phyloP scores from a whole-genome alignment of 768 basidiomycete species.

The Mycena pura region DNA sequence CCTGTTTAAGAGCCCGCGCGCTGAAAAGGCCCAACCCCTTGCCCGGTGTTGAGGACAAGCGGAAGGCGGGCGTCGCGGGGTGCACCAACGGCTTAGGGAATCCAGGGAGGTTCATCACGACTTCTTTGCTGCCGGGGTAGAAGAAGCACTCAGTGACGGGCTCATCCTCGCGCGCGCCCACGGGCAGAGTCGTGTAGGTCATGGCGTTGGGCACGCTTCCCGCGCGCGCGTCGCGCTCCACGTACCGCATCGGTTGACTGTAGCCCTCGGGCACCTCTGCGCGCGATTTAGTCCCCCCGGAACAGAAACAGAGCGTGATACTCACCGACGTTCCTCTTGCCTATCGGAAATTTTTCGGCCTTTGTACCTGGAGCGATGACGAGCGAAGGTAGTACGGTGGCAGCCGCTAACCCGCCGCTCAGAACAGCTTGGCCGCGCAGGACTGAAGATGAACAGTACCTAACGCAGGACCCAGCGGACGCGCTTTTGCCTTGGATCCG shows the following conservation, averaged over 20 bases:
- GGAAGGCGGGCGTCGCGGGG: constrained; percentile 1
- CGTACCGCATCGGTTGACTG: too few relatives aligned
- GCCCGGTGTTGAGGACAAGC: constrained; percentile 13
- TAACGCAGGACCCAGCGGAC: not conserved
- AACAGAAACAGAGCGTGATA: too few relatives aligned
- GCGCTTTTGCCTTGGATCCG: constrained; percentile 21
- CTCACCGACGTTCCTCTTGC: not conserved
- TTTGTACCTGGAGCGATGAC: not conserved
- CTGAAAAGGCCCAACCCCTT: constrained; percentile 41
- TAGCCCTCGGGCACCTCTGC: not conserved
- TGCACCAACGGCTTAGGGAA: constrained; percentile 23
- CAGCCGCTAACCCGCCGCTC: not conserved
- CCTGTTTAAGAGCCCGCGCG: constrained; percentile 32
- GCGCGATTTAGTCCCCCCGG: too few relatives aligned
- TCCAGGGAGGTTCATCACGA: constrained; percentile 11
- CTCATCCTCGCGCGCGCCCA: not conserved
- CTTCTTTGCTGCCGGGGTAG: not conserved
- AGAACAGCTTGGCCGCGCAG: not conserved
- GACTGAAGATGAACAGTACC: not conserved
- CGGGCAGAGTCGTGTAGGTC: not conserved
- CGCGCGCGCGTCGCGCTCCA: not conserved
- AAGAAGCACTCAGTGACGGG: not conserved
- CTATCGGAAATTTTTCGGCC: not conserved
- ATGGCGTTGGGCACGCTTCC: not conserved
- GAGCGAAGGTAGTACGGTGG: too few relatives aligned